Evolutionary conservation across 179 eudicot species (phyloP), one percentile per base, ranked within the genome.

Genomic region (Silene noctiflora): DNA sequence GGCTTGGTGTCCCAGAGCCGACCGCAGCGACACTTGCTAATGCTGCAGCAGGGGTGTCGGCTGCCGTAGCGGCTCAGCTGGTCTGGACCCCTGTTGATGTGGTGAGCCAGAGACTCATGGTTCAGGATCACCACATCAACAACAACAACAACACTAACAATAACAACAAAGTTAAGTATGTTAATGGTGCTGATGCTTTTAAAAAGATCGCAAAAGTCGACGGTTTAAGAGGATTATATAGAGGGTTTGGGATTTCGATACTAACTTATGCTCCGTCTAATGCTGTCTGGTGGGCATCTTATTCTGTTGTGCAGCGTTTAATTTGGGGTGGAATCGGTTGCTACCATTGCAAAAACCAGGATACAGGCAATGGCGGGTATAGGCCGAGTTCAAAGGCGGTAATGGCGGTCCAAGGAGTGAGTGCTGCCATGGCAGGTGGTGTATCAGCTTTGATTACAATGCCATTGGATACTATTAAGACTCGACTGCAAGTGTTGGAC

Each of bases 31-130:
- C 92, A 2, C 76, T 91, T 1, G 98, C 96, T 9, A 91, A 86
- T 68, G 98, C 92, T 6, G 90, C 90, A 0, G 98, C 91, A 0
- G 94, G 98, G 0, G 68, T 93, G 21, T 88, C 88, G 5, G 92
- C 96, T 2, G 90, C 98, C 0, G 84, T 89, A 76, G 98, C 96
- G 4, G 96, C 98, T 12, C 98, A 93, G 83, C 78, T 93, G 16
- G 98, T 93, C n/a, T 93, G 98, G 98, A 93, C 94, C 6, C 96
- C 98, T 0, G 84, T 93, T 27, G 98, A 91, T 77, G 96, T 93
- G 13, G 84, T 93, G 1, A 93, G 91, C 79, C 98, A 93, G 77
- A 80, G 98, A 20, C 82, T 93, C 0, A 91, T 93, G 98, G 96
- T 93, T 2, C 92, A 91, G 56, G 74, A 62, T 22, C 55, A n/a